phyloP scores from a whole-genome alignment of 2,329 filamentous ascomycete genomes.

The Aspergillus pseudonomiae region DNA sequence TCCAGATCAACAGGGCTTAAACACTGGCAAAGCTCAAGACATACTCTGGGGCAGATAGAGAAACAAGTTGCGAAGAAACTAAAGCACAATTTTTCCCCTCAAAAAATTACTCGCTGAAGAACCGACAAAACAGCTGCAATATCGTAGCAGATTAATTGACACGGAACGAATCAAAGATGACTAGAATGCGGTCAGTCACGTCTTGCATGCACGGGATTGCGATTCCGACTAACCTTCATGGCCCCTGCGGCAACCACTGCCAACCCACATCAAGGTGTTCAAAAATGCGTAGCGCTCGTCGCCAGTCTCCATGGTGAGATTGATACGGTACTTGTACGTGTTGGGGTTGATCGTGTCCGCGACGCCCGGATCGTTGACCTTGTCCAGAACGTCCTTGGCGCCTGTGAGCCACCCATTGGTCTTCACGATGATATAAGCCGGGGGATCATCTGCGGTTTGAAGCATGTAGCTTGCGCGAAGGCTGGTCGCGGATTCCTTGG shows the following conservation, averaged over 20 bases:
- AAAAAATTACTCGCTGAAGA: constrained; percentile 30
- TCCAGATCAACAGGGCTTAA: constrained; percentile 2
- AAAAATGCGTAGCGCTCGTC: constrained; percentile 54
- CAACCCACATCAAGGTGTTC: constrained; percentile 55
- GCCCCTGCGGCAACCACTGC: constrained; percentile 51
- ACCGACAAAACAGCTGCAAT: constrained; percentile 24
- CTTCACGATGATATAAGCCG: constrained; percentile 52
- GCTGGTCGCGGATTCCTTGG: constrained; percentile 51
- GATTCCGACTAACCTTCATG: constrained; percentile 44
- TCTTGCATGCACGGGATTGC: neutral
- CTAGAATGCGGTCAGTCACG: constrained; percentile 20
- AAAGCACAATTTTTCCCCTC: constrained; percentile 24
- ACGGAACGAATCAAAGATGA: constrained; percentile 33
- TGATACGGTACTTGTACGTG: constrained; percentile 53
- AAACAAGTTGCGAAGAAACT: constrained; percentile 11
- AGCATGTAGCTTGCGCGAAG: constrained; percentile 51
- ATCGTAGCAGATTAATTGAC: constrained; percentile 24
- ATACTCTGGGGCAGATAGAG: neutral
- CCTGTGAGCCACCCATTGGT: constrained; percentile 53
- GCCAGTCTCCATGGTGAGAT: constrained; percentile 53
- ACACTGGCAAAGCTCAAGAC: neutral
- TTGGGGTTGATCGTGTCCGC: constrained; percentile 52
- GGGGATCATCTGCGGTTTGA: constrained; percentile 55
- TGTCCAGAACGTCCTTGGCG: constrained; percentile 53
- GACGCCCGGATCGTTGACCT: constrained; percentile 47